These are phyloP conservation scores for Tilletia caries DNA, from an alignment of 1,284 basidiomycete genomes.

Conservation along the genomic window DNA sequence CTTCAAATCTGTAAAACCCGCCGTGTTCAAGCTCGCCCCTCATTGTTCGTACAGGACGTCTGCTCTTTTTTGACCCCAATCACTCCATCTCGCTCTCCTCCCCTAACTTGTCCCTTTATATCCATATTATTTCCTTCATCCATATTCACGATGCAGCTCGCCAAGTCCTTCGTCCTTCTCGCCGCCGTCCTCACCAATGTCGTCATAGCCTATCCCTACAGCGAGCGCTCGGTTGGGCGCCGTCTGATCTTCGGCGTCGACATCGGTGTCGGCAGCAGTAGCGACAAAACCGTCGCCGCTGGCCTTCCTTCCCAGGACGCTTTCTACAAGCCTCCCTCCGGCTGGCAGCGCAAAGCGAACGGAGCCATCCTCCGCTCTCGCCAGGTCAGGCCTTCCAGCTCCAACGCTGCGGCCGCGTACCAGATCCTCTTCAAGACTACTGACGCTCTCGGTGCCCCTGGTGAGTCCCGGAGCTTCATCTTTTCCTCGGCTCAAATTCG, in stretches of 20 bases:
- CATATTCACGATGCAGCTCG: background rate
- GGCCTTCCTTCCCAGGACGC: background rate
- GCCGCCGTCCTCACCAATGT: background rate
- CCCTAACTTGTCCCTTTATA: background rate
- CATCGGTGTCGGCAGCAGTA: no score
- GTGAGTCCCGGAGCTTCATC: no score
- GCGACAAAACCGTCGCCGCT: background rate
- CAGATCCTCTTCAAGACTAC: constrained; percentile 40
- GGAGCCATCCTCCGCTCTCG: constrained; percentile 8
- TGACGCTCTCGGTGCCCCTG: constrained; percentile 18
- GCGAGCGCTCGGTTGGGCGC: background rate
- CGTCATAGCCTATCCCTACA: background rate
- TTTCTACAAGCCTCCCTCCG: constrained; percentile 10
- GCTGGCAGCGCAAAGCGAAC: constrained; percentile 1
- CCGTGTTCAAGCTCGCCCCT: background rate
- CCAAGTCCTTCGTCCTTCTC: background rate
- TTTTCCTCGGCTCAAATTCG: no score
- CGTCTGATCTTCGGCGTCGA: background rate
- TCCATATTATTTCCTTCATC: background rate
- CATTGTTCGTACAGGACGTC: no score
- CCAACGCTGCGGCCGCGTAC: constrained; percentile 16
- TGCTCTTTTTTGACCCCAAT: no score
- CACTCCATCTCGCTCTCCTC: background rate
- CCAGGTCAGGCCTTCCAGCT: constrained; percentile 7
- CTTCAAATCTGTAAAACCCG: no score